phyloP scores from a whole-genome alignment of 2,329 filamentous ascomycete genomes.

The Pseudocercospora musae region DNA sequence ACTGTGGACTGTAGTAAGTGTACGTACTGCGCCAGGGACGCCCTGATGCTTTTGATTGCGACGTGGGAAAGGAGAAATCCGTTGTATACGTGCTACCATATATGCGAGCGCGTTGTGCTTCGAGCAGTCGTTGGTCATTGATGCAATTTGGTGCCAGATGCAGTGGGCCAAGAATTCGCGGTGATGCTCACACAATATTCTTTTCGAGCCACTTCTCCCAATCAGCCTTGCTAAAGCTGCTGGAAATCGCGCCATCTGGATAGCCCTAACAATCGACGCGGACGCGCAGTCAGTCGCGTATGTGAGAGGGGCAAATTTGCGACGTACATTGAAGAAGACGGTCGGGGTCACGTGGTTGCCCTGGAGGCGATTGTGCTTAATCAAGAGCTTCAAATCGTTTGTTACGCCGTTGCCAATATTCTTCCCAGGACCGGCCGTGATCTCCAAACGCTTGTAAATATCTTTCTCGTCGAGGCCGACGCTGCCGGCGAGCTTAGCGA shows the following conservation, averaged over 20 bases:
- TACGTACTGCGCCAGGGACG: not conserved
- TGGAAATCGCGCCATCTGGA: constrained; percentile 73
- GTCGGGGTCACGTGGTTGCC: constrained; percentile 91
- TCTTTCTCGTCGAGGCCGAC: constrained; percentile 68
- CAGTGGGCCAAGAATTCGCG: too few relatives aligned
- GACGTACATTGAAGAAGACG: constrained; percentile 70
- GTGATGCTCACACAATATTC: constrained; percentile 52
- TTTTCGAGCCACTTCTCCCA: constrained; percentile 81
- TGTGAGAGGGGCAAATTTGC: not conserved
- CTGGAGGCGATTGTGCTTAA: constrained; percentile 61
- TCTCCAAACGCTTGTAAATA: constrained; percentile 65
- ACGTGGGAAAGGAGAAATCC: not conserved
- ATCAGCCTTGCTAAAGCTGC: constrained; percentile 72
- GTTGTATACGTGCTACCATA: not conserved
- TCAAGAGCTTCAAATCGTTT: constrained; percentile 74
- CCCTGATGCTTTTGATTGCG: not conserved
- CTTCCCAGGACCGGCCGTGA: constrained; percentile 63
- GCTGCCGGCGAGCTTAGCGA: constrained; percentile 69
- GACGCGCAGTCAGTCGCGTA: constrained; percentile 13
- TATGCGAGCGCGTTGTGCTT: not conserved
- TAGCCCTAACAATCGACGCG: constrained; percentile 53
- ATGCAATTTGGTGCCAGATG: not conserved
- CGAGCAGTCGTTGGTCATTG: not conserved
- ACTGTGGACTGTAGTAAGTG: too few relatives aligned
- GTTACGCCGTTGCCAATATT: constrained; percentile 82